Evolutionary conservation across 1,139 yeast species (phyloP), one percentile per base, ranked within the genome.

Genomic region (Geotrichum carabidarum): DNA sequence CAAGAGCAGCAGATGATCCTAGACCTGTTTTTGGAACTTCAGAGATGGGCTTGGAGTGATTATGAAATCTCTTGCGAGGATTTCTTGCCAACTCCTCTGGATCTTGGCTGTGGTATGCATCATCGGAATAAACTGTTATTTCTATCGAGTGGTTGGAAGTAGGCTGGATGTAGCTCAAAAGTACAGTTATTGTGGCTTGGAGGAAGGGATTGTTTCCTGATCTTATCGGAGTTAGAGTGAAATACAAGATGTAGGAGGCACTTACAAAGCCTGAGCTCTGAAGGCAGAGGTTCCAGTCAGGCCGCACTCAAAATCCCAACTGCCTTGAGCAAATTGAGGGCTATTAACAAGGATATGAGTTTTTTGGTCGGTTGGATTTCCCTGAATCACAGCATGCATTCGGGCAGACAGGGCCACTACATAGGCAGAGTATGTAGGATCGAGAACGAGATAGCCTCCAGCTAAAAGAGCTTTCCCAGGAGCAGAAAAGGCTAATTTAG

Each of bases 381-480:
- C 51, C 40, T 40, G 59, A 1, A 85, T 78, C 4, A 83, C 78
- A 1, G 95, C 89, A 68, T 90, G 94, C 87, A 93, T 91, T 59
- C 98, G 77, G 4, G 96, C 82, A 0, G 96, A 86, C 30, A 93
- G 77, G 0, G 96, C 98, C 6, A 93, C 83, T 6, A 89, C 95
- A 67, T 85, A 87, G 0, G 96, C 82, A 50, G 77, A 74, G 70
- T 86, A 90, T 43, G 68, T 68, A 0, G 93, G 91, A 57, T 87
- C 94, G 30, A 93, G 74, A 0, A 93, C 98, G 49, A 93, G 76
- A 67, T 93, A 93, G 0, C 99, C 99, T 9, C 99, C 99, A 0
- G 95, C 97, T 15, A 93, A 65, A 38, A 93, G 75, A 1, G 97
- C 98, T 69, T 93, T 93, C 0, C 98, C 97, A 0, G 99, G 98